Percentiles rank a stretch among this genome's conserved stretches.
Evolutionary conservation across 2,329 filamentous ascomycete species (phyloP).

Genomic region (Talaromyces sp.): DNA sequence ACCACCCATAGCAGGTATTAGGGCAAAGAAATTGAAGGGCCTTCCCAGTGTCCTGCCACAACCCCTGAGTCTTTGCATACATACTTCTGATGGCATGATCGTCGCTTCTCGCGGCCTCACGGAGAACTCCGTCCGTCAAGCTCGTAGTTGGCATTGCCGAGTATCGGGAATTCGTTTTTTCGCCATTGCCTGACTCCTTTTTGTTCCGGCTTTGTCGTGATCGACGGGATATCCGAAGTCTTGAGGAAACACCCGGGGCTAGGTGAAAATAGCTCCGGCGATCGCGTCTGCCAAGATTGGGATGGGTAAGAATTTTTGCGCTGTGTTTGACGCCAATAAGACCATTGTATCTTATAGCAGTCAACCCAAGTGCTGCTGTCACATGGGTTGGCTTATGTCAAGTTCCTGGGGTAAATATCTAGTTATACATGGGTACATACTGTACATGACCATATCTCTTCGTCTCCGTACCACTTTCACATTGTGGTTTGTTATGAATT

Average conservation of each 20-base stretch:
- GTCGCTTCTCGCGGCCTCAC: background rate
- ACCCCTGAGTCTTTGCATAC: too few species aligned
- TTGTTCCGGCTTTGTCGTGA: constrained; percentile 6
- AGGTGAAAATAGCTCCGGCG: background rate
- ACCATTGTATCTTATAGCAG: too few species aligned
- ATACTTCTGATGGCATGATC: too few species aligned
- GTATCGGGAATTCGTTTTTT: background rate
- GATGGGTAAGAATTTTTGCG: constrained; percentile 9
- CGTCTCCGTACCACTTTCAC: too few species aligned
- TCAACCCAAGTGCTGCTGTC: too few species aligned
- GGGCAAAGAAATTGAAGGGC: too few species aligned
- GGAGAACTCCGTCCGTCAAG: background rate
- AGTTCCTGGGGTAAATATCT: too few species aligned
- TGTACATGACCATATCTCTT: too few species aligned
- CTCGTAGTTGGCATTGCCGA: background rate
- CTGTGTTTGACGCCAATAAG: constrained; percentile 7
- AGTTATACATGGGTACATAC: too few species aligned
- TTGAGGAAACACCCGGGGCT: constrained; percentile 3
- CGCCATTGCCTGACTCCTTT: background rate
- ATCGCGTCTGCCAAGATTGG: constrained; percentile 1
- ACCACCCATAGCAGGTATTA: too few species aligned
- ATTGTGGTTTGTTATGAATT: too few species aligned
- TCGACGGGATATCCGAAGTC: constrained; percentile 5
- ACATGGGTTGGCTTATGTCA: constrained; percentile 4
- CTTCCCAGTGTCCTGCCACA: too few species aligned